Evolutionary conservation across 1,284 basidiomycete genomes (phyloP).

Genomic region (Cutaneotrichosporon sp.): DNA sequence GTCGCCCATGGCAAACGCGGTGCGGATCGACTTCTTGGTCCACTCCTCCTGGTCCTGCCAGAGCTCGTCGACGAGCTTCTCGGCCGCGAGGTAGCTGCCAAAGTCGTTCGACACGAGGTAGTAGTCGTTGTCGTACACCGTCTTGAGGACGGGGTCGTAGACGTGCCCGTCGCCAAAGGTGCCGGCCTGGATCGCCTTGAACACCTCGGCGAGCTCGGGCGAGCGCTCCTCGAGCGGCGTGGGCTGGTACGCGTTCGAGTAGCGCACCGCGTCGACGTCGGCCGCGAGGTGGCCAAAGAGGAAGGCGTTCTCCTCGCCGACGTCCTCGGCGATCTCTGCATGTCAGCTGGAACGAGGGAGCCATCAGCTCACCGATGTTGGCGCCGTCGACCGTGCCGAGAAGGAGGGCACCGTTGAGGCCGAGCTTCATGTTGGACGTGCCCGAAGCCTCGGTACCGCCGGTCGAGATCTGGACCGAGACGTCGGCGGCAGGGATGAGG

Average conservation of each 20-base stretch:
- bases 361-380: conserved; percentile 64
- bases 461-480: conserved; percentile 90
- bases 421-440: conserved; percentile 79
- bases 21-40: conserved; percentile 86
- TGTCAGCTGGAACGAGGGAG: conserved; percentile 4
- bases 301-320: conserved; percentile 65
- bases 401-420: conserved; percentile 69
- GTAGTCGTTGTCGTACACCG: conserved; percentile 62
- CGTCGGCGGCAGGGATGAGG: conserved; percentile 86
- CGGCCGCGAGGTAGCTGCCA: conserved; percentile 79
- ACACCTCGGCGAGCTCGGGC: conserved; percentile 65
- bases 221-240: conserved; percentile 76
- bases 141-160: conserved; percentile 68
- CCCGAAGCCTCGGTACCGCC: conserved; percentile 76
- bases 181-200: conserved; percentile 70
- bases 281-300: conserved; percentile 52
- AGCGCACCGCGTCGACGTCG: conserved; percentile 72
- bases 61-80: conserved; percentile 80
- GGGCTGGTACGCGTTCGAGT: conserved; percentile 79
- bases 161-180: conserved; percentile 72
- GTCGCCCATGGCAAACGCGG: conserved; percentile 84
- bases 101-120: conserved; percentile 79
- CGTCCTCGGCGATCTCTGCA: conserved; percentile 81
- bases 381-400: conserved; percentile 73
- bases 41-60: conserved; percentile 78